phyloP scores from a whole-genome alignment of 108 stramenopile genomes.

The Cyclotella cryptica region DNA sequence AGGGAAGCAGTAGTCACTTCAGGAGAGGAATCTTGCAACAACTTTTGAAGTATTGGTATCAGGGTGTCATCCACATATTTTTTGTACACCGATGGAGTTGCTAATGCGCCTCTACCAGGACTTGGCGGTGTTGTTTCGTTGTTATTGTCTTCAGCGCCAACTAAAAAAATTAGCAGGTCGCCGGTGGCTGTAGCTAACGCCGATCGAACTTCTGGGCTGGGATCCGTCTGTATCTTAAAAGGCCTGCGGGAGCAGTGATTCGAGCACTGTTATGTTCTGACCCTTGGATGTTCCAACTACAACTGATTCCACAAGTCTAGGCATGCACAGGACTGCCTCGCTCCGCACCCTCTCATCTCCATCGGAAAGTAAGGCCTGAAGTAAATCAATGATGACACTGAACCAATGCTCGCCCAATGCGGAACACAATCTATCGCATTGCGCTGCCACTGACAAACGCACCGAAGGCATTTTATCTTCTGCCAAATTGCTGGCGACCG shows the following conservation, averaged over 20 bases:
- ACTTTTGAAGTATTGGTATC: slow-evolving; percentile 85
- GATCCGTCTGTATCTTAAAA: slow-evolving; percentile 81
- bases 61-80: slow-evolving; percentile 85
- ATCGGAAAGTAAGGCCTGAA: slow-evolving; percentile 81
- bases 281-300: slow-evolving; percentile 35
- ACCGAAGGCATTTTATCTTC: slow-evolving; percentile 87
- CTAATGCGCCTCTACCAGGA: slow-evolving; percentile 27
- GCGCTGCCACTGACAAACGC: slow-evolving; percentile 86
- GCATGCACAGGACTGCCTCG: slow-evolving; percentile 88
- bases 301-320: slow-evolving; percentile 76
- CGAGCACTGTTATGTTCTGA: slow-evolving; percentile 67
- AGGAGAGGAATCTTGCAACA: slow-evolving; percentile 88
- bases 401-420: slow-evolving; percentile 92
- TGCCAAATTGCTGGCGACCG: slow-evolving; percentile 87
- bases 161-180: slow-evolving; percentile 82
- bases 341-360: slow-evolving; percentile 83
- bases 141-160: slow-evolving; percentile 63
- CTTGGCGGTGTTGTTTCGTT: slow-evolving; percentile 44
- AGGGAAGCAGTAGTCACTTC: slow-evolving; percentile 88
- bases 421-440: slow-evolving; percentile 85
- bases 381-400: slow-evolving; percentile 88
- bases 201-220: slow-evolving; percentile 70
- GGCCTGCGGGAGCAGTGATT: slow-evolving; percentile 84
- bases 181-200: slow-evolving; percentile 87
- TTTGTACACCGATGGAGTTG: slow-evolving; percentile 60